Percentiles rank a stretch among this genome's conserved stretches.
These are phyloP conservation scores for Fusarium bulbicola DNA, from an alignment of 2,329 filamentous ascomycete genomes.

Conservation along the genomic window DNA sequence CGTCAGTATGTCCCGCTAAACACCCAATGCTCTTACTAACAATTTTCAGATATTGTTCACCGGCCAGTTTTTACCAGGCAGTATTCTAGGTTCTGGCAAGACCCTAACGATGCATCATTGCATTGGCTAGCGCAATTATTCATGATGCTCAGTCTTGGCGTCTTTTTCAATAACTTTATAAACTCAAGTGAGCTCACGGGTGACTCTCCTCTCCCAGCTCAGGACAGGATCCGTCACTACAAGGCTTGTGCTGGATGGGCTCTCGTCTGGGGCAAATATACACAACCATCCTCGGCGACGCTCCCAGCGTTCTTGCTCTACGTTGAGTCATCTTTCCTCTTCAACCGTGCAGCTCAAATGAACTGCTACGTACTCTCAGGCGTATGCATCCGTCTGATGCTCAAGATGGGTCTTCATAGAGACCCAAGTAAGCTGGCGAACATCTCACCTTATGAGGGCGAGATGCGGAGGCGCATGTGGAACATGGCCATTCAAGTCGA, in stretches of 20 bases:
- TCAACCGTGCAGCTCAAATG: constrained; percentile 60
- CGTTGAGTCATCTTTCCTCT: constrained; percentile 62
- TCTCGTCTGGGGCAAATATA: constrained; percentile 60
- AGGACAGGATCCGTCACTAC: constrained; percentile 59
- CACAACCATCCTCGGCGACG: constrained; percentile 57
- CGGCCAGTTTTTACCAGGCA: constrained; percentile 60
- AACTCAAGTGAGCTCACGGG: constrained; percentile 55
- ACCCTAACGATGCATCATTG: constrained; percentile 50
- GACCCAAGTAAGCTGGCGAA: constrained; percentile 62
- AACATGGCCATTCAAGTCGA: constrained; percentile 67
- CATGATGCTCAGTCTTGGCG: constrained; percentile 55
- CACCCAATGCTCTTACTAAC: constrained; percentile 1
- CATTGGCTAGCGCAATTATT: constrained; percentile 63
- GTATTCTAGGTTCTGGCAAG: constrained; percentile 61
- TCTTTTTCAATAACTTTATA: constrained; percentile 56
- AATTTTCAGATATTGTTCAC: constrained; percentile 59
- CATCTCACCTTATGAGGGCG: constrained; percentile 61
- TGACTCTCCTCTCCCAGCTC: constrained; percentile 51
- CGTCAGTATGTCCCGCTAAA: constrained; percentile 47
- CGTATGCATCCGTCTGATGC: constrained; percentile 61
- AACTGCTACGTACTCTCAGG: constrained; percentile 63
- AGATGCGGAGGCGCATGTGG: constrained; percentile 65
- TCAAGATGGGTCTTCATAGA: constrained; percentile 68
- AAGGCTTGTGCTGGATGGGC: constrained; percentile 61
- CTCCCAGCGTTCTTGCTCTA: constrained; percentile 63